A percentile compares a stretch with the other conserved stretches of the same genome.
phyloP scores from a whole-genome alignment of 495 filamentous ascomycete species.

The Annulohypoxylon moriforme region DNA sequence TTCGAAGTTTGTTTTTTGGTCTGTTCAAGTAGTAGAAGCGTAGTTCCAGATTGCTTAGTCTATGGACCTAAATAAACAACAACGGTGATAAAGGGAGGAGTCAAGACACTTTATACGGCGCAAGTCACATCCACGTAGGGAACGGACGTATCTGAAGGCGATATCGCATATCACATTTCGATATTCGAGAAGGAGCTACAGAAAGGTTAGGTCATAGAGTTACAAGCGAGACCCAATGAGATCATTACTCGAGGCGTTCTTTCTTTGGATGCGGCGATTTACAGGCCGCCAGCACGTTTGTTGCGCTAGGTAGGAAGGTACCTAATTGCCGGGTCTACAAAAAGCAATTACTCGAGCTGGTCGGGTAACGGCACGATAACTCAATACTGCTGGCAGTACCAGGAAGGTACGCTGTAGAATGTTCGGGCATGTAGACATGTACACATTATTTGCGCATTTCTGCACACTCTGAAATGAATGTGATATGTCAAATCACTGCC shows the following conservation, averaged over 20 bases:
- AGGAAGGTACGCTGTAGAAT: no score
- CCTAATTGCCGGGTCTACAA: not conserved
- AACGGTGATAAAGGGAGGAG: slow-evolving; percentile 13
- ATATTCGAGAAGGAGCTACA: slow-evolving; percentile 17
- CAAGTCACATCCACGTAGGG: slow-evolving; percentile 12
- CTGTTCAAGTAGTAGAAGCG: slow-evolving; percentile 8
- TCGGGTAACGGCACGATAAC: slow-evolving; percentile 38
- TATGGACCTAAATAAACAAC: slow-evolving; percentile 14
- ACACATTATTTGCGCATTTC: no score
- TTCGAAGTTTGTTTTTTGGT: slow-evolving; percentile 16
- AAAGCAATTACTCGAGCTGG: not conserved
- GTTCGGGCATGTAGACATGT: not conserved
- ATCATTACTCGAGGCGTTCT: slow-evolving; percentile 28
- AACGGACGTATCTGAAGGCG: slow-evolving; percentile 9
- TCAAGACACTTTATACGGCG: slow-evolving; percentile 22
- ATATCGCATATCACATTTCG: slow-evolving; percentile 13
- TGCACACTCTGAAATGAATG: not conserved
- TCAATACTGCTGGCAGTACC: no score
- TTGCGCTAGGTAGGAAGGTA: not conserved
- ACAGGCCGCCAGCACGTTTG: slow-evolving; percentile 7
- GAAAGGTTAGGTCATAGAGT: slow-evolving; percentile 40
- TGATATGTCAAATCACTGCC: not conserved
- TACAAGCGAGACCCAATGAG: slow-evolving; percentile 37
- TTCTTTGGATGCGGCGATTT: slow-evolving; percentile 17
- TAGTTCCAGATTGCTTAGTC: not conserved